These are phyloP conservation scores for Gastrolobium villosum DNA, from an alignment of 306 rosid genomes.

Conservation along the genomic window DNA sequence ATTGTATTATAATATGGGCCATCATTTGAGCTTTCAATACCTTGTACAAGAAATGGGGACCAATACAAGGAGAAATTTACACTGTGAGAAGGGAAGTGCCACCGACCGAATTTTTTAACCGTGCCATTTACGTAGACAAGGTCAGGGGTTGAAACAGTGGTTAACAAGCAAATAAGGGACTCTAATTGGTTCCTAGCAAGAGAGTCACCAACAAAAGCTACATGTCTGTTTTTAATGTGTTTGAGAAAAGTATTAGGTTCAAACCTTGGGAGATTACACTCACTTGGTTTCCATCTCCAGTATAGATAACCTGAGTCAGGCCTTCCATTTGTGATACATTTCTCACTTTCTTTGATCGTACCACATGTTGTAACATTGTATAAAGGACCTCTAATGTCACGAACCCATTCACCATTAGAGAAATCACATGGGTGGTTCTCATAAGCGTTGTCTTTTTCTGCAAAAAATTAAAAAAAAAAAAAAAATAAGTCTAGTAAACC, in stretches of 20 bases:
- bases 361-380: constrained; percentile 72
- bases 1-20: constrained; percentile 61
- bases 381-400: constrained; percentile 61
- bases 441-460: constrained; percentile 51
- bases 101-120: constrained; percentile 50
- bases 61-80: constrained; percentile 66
- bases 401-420: constrained; percentile 71
- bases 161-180: constrained; percentile 78
- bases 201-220: constrained; percentile 85
- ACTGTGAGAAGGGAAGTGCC: constrained; percentile 71
- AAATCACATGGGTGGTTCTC: constrained; percentile 64
- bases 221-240: constrained; percentile 60
- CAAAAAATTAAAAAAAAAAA: constrained; percentile 5
- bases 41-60: constrained; percentile 87
- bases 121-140: constrained; percentile 45
- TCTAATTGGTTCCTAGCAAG: constrained; percentile 85
- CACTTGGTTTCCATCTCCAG: constrained; percentile 80
- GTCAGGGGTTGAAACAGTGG: constrained; percentile 62
- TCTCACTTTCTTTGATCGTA: constrained; percentile 71
- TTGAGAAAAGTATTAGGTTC: constrained; percentile 69
- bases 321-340: constrained; percentile 73
- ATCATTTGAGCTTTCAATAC: constrained; percentile 58
- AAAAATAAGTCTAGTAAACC: constrained; percentile 7
- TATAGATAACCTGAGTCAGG: constrained; percentile 62
- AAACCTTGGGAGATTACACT: constrained; percentile 74